Percentiles rank a stretch among this genome's conserved stretches.
Evolutionary conservation across 1,139 yeast genomes (phyloP).

Genomic region (Taphrina pruni): DNA sequence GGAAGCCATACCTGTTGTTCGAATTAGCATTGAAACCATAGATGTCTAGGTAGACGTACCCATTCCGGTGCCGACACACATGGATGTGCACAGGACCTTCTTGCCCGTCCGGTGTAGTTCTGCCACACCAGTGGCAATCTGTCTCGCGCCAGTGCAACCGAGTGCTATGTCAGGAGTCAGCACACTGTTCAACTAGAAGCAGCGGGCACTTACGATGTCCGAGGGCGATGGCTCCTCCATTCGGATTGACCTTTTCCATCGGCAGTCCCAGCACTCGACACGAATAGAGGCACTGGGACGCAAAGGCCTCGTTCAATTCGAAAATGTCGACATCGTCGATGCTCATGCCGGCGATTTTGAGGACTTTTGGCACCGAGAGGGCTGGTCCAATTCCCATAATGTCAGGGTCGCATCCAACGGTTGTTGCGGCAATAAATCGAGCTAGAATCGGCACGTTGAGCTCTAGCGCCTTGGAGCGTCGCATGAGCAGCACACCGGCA

Average conservation of each 20-base stretch:
- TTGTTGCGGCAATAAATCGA: constrained; percentile 74
- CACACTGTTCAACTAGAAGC: no score
- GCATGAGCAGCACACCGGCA: constrained; percentile 82
- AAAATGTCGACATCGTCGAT: constrained; percentile 72
- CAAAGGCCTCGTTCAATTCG: constrained; percentile 96
- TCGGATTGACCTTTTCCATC: constrained; percentile 75
- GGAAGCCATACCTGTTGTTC: constrained; percentile 21
- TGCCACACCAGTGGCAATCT: constrained; percentile 82
- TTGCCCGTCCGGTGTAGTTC: constrained; percentile 71
- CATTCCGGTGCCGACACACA: constrained; percentile 75
- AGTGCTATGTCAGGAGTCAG: no score
- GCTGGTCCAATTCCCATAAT: constrained; percentile 98
- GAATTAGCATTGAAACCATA: background rate
- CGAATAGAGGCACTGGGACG: constrained; percentile 87
- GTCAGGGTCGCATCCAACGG: constrained; percentile 94
- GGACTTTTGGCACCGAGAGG: constrained; percentile 82
- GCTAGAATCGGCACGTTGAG: constrained; percentile 71
- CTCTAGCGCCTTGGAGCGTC: constrained; percentile 83
- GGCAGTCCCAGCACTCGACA: constrained; percentile 71
- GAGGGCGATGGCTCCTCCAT: constrained; percentile 94
- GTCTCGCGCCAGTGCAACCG: constrained; percentile 96
- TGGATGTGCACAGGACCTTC: constrained; percentile 85
- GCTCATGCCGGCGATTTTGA: constrained; percentile 67
- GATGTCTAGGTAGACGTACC: constrained; percentile 5
- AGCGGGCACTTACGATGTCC: constrained; percentile 89